Conservation (phyloP, 2,329 filamentous ascomycete genomes). For the Stenocarpella maydis region DNA sequence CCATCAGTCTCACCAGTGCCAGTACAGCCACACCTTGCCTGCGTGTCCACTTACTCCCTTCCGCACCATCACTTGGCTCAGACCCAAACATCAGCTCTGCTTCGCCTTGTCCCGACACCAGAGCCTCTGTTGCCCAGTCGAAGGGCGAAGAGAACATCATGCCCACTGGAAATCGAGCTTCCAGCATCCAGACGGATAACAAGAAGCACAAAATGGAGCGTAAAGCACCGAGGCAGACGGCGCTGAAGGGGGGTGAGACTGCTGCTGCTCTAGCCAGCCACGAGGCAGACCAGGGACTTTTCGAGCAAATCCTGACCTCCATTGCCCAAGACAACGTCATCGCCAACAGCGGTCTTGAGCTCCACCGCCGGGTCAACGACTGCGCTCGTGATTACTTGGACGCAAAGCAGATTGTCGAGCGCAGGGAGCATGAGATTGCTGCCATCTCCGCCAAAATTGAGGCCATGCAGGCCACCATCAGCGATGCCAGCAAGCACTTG, state of each 20-base stretch:
- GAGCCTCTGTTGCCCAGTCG: not conserved
- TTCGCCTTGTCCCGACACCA: not conserved
- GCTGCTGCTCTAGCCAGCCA: too few species aligned
- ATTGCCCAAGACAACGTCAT: constrained; percentile 14
- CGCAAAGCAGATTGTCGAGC: constrained; percentile 7
- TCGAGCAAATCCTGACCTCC: not conserved
- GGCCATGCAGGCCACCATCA: not conserved
- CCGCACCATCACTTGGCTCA: not conserved
- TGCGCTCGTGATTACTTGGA: not conserved
- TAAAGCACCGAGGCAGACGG: not conserved
- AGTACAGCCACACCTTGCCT: not conserved
- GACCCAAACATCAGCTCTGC: not conserved
- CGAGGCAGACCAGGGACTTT: not conserved
- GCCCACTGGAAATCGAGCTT: not conserved
- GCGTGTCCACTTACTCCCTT: not conserved
- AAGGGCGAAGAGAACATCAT: not conserved
- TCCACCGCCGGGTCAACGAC: constrained; percentile 9
- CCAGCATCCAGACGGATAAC: not conserved
- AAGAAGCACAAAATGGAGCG: not conserved
- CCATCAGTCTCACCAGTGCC: not conserved
- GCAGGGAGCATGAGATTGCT: constrained; percentile 21
- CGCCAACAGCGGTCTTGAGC: not conserved
- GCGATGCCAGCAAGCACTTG: not conserved
- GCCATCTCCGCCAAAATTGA: constrained; percentile 6
- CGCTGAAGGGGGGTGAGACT: not conserved